These are phyloP conservation scores for Fusarium xyrophilum DNA, from an alignment of 2,329 filamentous ascomycete genomes.

Conservation along the genomic window DNA sequence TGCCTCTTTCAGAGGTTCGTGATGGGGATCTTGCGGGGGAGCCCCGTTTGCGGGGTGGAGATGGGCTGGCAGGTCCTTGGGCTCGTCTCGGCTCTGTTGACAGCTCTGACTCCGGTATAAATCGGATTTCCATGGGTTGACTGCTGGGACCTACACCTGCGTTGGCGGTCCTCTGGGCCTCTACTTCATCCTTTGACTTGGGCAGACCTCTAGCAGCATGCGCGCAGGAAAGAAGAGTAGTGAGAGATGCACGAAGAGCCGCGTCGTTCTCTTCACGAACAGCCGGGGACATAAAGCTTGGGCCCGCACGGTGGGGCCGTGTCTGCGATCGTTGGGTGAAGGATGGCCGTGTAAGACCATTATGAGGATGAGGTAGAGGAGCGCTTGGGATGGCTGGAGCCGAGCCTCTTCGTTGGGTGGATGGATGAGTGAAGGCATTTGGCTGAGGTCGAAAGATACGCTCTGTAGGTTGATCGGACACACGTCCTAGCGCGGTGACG, in stretches of 20 bases:
- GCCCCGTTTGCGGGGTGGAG: slow-evolving; percentile 38
- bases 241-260: slow-evolving; percentile 89
- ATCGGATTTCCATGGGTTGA: slow-evolving; percentile 64
- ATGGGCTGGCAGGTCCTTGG: slow-evolving; percentile 32
- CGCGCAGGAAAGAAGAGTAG: slow-evolving; percentile 92
- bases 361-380: slow-evolving; percentile 57
- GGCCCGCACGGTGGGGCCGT: slow-evolving; percentile 53
- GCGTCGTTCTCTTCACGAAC: slow-evolving; percentile 91
- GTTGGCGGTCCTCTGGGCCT: slow-evolving; percentile 45
- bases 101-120: slow-evolving; percentile 68
- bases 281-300: slow-evolving; percentile 74
- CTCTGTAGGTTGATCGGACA: slow-evolving; percentile 59
- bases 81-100: slow-evolving; percentile 47
- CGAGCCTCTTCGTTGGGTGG: slow-evolving; percentile 58
- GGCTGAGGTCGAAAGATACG: slow-evolving; percentile 81
- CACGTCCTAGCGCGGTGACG: slow-evolving; percentile 77
- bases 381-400: slow-evolving; percentile 52
- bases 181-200: slow-evolving; percentile 64
- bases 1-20: slow-evolving; percentile 54
- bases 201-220: slow-evolving; percentile 84
- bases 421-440: slow-evolving; percentile 87
- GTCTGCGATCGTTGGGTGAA: slow-evolving; percentile 57
- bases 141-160: slow-evolving; percentile 54
- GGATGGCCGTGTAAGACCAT: slow-evolving; percentile 58
- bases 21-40: slow-evolving; percentile 45